Evolutionary conservation across 495 filamentous ascomycete genomes (phyloP).

Genomic region (Podospora pseudopauciseta): DNA sequence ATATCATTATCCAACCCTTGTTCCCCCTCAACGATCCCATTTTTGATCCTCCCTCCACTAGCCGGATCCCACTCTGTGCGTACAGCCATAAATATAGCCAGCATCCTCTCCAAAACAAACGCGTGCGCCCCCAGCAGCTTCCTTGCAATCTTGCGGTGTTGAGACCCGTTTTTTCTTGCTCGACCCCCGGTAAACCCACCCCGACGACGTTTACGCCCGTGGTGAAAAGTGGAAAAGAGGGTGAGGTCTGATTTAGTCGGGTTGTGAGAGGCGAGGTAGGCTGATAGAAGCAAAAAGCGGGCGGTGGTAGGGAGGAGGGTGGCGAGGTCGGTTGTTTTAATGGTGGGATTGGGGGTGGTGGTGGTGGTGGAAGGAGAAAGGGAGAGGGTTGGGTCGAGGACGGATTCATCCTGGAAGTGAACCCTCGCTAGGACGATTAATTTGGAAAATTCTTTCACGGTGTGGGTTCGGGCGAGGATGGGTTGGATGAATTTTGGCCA

Average conservation of each 20-base stretch:
- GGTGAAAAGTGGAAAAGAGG: slow-evolving; percentile 79
- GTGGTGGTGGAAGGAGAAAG: slow-evolving; percentile 28
- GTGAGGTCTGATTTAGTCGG: slow-evolving; percentile 69
- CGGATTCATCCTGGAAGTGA: slow-evolving; percentile 72
- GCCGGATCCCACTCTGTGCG: slow-evolving; percentile 59
- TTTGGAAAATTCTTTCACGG: slow-evolving; percentile 74
- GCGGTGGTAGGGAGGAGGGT: slow-evolving; percentile 72
- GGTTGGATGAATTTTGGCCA: slow-evolving; percentile 70
- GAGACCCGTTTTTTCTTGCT: slow-evolving; percentile 27
- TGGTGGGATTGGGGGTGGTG: slow-evolving; percentile 13
- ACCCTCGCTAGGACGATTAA: slow-evolving; percentile 69
- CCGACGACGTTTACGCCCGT: slow-evolving; percentile 42
- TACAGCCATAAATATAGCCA: slow-evolving; percentile 83
- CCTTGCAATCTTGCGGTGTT: slow-evolving; percentile 67
- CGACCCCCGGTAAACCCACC: slow-evolving; percentile 37
- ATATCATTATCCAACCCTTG: slow-evolving; percentile 56
- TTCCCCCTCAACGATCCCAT: slow-evolving; percentile 17
- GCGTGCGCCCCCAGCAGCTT: slow-evolving; percentile 70
- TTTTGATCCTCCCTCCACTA: not conserved
- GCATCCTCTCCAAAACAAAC: slow-evolving; percentile 80
- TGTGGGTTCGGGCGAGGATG: slow-evolving; percentile 59
- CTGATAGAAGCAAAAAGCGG: slow-evolving; percentile 74
- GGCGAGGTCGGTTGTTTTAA: slow-evolving; percentile 30
- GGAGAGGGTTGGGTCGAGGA: slow-evolving; percentile 68
- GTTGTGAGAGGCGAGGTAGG: slow-evolving; percentile 91